Conservation (phyloP, 1,284 basidiomycete species). For the Neotropicomus parvogracilis region DNA sequence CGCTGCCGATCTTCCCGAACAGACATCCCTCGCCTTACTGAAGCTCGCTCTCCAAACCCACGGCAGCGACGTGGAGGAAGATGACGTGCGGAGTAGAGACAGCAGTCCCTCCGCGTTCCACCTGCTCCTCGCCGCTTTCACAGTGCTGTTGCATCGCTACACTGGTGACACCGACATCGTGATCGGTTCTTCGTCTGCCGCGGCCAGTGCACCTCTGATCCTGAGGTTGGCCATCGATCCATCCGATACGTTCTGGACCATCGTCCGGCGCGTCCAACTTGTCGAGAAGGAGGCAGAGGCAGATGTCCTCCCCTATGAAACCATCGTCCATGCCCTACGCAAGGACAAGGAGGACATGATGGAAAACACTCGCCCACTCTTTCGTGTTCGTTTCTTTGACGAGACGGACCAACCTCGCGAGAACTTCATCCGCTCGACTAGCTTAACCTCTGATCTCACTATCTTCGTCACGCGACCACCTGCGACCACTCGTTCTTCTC, state of each 20-base stretch:
- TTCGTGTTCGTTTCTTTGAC: constrained; percentile 96
- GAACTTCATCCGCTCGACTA: constrained; percentile 75
- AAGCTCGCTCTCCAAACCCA: constrained; percentile 76
- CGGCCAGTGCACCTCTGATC: constrained; percentile 78
- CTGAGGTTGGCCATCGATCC: constrained; percentile 85
- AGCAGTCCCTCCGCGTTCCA: constrained; percentile 84
- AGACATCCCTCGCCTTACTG: constrained; percentile 65
- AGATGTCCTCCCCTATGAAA: constrained; percentile 83
- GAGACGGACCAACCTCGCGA: constrained; percentile 75
- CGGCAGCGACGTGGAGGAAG: constrained; percentile 50
- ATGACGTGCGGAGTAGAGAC: constrained; percentile 41
- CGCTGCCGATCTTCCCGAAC: constrained; percentile 60
- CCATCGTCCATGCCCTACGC: constrained; percentile 71
- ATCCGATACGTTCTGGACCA: constrained; percentile 86
- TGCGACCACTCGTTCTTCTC: constrained; percentile 64
- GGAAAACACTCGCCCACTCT: constrained; percentile 64
- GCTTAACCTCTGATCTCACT: constrained; percentile 88
- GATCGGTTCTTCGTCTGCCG: constrained; percentile 85
- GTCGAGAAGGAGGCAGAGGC: constrained; percentile 83
- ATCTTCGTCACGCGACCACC: constrained; percentile 71
- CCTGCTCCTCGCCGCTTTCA: constrained; percentile 87
- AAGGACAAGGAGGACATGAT: constrained; percentile 59
- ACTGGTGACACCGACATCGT: constrained; percentile 95
- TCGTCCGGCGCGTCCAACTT: constrained; percentile 84
- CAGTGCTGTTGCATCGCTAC: constrained; percentile 89